Conservation (phyloP, 148 eudicot genomes). For the Cornus controversa region DNA sequence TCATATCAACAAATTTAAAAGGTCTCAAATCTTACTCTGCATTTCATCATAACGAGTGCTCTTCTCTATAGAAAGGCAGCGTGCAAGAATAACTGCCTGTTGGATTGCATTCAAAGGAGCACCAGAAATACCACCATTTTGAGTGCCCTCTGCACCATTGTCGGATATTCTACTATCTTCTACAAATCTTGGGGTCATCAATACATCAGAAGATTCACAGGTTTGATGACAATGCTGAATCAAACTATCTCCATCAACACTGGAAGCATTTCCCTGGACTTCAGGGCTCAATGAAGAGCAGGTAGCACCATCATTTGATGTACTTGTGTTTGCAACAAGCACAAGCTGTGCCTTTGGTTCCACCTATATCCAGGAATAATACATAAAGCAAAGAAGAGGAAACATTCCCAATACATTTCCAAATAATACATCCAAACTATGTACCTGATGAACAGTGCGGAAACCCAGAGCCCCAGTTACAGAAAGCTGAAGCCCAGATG, state of each 20-base stretch:
- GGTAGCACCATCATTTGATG: slow-evolving; percentile 19
- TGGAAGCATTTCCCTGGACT: slow-evolving; percentile 25
- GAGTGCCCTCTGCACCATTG: slow-evolving; percentile 27
- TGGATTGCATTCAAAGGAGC: slow-evolving; percentile 52
- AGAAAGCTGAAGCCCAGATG: slow-evolving; percentile 59
- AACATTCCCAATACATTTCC: background rate
- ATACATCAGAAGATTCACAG: slow-evolving; percentile 62
- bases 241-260: slow-evolving; percentile 16
- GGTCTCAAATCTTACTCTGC: slow-evolving; percentile 53
- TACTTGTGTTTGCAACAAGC: slow-evolving; percentile 53
- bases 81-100: slow-evolving; percentile 78
- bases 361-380: slow-evolving; percentile 43
- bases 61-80: slow-evolving; percentile 71
- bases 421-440: background rate
- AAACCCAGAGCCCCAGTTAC: slow-evolving; percentile 89
- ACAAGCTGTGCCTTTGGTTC: slow-evolving; percentile 84
- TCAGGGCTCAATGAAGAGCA: slow-evolving; percentile 19
- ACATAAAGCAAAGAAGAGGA: slow-evolving; percentile 12
- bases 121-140: slow-evolving; percentile 24
- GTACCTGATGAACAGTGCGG: slow-evolving; percentile 90
- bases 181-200: slow-evolving; percentile 69
- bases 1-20: slow-evolving; percentile 5
- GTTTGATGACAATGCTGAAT: slow-evolving; percentile 34
- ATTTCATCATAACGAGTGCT: slow-evolving; percentile 72
- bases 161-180: slow-evolving; percentile 31